phyloP scores from a whole-genome alignment of 1,284 basidiomycete species.

The Rhodotorula sp. region DNA sequence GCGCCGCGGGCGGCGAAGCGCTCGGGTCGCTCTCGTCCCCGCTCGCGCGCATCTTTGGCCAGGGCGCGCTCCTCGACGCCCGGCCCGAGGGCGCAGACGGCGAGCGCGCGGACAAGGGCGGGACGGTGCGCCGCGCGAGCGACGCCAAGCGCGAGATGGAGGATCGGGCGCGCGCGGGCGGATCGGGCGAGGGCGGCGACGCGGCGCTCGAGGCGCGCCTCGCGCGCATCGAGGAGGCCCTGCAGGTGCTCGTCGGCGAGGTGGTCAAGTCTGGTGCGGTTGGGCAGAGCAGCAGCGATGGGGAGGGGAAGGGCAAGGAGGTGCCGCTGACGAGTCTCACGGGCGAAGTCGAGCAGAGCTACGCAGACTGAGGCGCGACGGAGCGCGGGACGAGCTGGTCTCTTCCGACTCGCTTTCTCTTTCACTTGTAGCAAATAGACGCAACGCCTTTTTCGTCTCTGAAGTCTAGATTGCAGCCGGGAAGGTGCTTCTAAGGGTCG shows the following conservation, averaged over 20 bases:
- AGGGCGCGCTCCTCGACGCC: neutral
- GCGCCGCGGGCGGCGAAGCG: neutral
- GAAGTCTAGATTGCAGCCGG: no score
- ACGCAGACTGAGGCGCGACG: neutral
- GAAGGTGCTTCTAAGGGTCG: slow-evolving; percentile 7
- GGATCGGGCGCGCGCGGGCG: no score
- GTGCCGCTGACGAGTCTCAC: slow-evolving; percentile 21
- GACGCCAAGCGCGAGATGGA: neutral
- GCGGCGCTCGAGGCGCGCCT: slow-evolving; percentile 18
- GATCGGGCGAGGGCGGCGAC: neutral
- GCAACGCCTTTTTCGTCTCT: no score
- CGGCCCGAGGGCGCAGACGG: neutral
- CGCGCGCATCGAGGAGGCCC: slow-evolving; percentile 29
- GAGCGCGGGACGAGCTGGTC: neutral
- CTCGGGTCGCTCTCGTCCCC: slow-evolving; percentile 13
- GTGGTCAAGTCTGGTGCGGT: slow-evolving; percentile 12
- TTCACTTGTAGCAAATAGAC: neutral
- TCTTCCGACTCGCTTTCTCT: neutral
- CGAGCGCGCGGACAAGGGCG: neutral
- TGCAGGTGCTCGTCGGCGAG: slow-evolving; percentile 30
- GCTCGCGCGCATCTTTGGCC: slow-evolving; percentile 16
- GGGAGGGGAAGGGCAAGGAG: neutral
- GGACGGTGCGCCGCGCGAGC: no score
- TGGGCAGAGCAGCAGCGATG: neutral
- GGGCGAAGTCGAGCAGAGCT: slow-evolving; percentile 16